Base-by-base conservation (phyloP, 257 asterid genomes). In the Fraxinus cuspidata region DNA sequence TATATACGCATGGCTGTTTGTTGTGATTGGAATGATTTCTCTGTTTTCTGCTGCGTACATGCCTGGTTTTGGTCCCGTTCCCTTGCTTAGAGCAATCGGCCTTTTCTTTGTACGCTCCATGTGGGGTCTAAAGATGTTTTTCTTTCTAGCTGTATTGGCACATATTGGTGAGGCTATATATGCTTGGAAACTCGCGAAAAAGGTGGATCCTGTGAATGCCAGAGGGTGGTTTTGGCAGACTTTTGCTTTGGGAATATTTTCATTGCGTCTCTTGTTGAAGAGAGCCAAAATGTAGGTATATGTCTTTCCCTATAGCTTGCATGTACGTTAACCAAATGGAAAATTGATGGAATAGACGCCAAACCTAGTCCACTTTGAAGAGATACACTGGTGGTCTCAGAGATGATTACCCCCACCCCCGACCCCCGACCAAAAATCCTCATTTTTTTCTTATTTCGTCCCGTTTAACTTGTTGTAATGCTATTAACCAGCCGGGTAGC, bases 201-300 rank as follows among this genome's bases (percentile, higher is more conserved):
- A 76, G 78, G 90, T 88, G 38, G 99, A 96, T 85, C 94, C 97
- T 74, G 85, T 83, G n/a, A 96, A 96, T 79, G 90, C 98, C 7
- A 84, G 74, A 71, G 97, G 91, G 23, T 96, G 99, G 99, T 87
- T 88, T 81, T 93, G 94, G 97, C 99, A 96, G 86, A 96, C 99
- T 67, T 42, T 74, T 53, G 93, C 87, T 63, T 73, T 95, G 81
- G 99, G 99, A 12, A 13, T 78, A 5, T 92, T 92, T 81, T 96
- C 99, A 3, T 78, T 96, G 82, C 92, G 97, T 68, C 84, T 78
- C 65, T 83, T 96, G 79, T 80, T 87, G 83, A 92, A 83, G 86
- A 90, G 93, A 83, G 90, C 91, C 74, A 80, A 83, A 70, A 51
- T 1, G 38, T 78, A 85, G 81, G 70, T n/a, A 15, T 6, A 49